Base-by-base conservation (phyloP, 495 filamentous ascomycete species). In the Neurospora hispaniola region DNA sequence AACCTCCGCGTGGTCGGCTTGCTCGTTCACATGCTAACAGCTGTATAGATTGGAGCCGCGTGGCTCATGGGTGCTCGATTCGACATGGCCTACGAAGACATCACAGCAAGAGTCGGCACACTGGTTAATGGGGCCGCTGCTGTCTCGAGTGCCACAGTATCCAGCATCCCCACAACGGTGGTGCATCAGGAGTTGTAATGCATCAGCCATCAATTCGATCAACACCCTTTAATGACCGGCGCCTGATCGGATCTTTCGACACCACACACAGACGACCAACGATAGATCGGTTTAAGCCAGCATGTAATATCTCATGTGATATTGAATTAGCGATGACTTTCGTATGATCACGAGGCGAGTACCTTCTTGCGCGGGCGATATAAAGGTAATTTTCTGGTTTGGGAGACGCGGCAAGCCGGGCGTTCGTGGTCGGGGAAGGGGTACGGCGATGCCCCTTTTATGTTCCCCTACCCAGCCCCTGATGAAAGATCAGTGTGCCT, bases 51-150 rank as follows among this genome's bases (percentile, higher is more conserved):
- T 71, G 87, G 86, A 41, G 75, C 85, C 31, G 93, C 93, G 12
- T 93, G 86, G 85, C 80, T 86, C 31, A 81, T 92, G 54, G 93
- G 93, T 54, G 88, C 89, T 11, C 81, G 84, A 41, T 88, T 89
- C 76, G 87, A 89, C 78, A 77, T 84, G 31, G 77, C 83, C 0
- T 82, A 85, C 66, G 42, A 76, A n/a, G 78, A 81, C 41, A 48
- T 81, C 31, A 77, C 78, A 46, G 43, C 77, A 1, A 76, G 74
- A 41, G 71, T 84, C 4, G 71, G 71, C 27, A 72, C 62, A 39
- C 70, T 62, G 44, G 48, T 42, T 38, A 78, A 73, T 71, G 73
- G 72, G n/a, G 69, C 74, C 23, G 77, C 77, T 38, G 70, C 69
- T 43, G 44, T 69, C 73, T 54, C 69, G 27, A 71, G 40, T 40